These are phyloP conservation scores for Meredithiella fracta DNA, from an alignment of 2,329 filamentous ascomycete genomes.

Conservation along the genomic window DNA sequence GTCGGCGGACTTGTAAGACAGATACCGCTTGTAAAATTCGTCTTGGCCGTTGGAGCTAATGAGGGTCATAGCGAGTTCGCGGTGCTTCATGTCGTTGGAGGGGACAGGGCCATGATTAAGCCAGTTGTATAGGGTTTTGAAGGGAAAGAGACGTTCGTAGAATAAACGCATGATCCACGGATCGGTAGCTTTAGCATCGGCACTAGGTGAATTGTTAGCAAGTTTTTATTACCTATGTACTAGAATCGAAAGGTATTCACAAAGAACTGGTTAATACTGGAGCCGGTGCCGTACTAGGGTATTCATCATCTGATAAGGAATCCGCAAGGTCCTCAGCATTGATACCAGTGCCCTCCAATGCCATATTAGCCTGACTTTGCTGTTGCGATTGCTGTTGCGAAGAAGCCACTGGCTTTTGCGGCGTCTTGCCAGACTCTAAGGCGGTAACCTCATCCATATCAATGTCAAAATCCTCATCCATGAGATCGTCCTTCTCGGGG, in stretches of 20 bases:
- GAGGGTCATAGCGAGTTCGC: slow-evolving; percentile 94
- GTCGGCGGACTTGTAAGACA: slow-evolving; percentile 44
- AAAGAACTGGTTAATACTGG: slow-evolving; percentile 19
- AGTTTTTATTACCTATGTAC: background rate
- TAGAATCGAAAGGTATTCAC: background rate
- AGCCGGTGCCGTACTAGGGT: slow-evolving; percentile 26
- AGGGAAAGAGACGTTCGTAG: slow-evolving; percentile 91
- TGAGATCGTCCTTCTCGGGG: slow-evolving; percentile 10
- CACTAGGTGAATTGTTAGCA: slow-evolving; percentile 6
- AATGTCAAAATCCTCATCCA: slow-evolving; percentile 12
- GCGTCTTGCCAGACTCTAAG: slow-evolving; percentile 14
- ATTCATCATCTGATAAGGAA: slow-evolving; percentile 44
- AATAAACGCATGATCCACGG: slow-evolving; percentile 68
- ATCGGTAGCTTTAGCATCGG: slow-evolving; percentile 13
- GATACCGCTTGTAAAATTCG: slow-evolving; percentile 83
- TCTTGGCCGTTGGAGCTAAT: slow-evolving; percentile 34
- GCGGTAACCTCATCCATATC: slow-evolving; percentile 17
- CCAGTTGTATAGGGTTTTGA: slow-evolving; percentile 92
- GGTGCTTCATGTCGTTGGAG: slow-evolving; percentile 73
- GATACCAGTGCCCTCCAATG: slow-evolving; percentile 30
- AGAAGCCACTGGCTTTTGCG: background rate
- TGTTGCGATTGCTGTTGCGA: background rate
- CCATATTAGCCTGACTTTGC: background rate
- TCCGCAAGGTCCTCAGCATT: slow-evolving; percentile 36
- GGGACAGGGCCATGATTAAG: slow-evolving; percentile 83